These are phyloP conservation scores for Boletus huronensis DNA, from an alignment of 768 basidiomycete species.

Conservation along the genomic window DNA sequence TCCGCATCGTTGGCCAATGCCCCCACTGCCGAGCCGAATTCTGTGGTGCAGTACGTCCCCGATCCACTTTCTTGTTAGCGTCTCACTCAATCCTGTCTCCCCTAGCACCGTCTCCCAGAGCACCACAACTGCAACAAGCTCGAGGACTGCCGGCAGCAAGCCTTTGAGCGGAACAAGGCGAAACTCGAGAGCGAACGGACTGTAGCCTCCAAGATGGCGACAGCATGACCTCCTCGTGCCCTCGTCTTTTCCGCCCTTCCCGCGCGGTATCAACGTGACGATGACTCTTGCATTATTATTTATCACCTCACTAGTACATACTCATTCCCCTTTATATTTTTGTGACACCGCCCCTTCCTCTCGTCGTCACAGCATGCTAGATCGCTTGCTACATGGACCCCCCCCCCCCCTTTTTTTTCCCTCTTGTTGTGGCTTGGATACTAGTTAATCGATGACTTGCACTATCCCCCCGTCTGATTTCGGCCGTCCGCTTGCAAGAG, in stretches of 20 bases:
- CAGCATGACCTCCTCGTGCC: constrained; percentile 44
- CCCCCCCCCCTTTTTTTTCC: neutral
- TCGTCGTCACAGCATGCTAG: constrained; percentile 11
- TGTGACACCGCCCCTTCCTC: constrained; percentile 4
- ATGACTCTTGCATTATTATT: constrained; percentile 25
- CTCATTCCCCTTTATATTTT: constrained; percentile 4
- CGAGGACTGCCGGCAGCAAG: constrained; percentile 81
- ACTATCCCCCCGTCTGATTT: neutral
- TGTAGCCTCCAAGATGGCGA: constrained; percentile 81
- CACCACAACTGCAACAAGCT: constrained; percentile 83
- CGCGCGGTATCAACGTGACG: constrained; percentile 20
- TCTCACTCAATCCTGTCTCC: constrained; percentile 15
- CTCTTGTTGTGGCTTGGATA: constrained; percentile 16
- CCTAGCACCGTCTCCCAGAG: constrained; percentile 83
- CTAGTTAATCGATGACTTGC: constrained; percentile 14
- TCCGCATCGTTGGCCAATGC: constrained; percentile 84
- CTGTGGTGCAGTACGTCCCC: constrained; percentile 63
- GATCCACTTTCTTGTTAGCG: neutral
- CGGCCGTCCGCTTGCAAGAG: neutral
- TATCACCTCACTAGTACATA: constrained; percentile 25
- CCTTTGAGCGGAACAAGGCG: constrained; percentile 83
- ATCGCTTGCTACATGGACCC: constrained; percentile 12
- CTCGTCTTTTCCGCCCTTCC: constrained; percentile 10
- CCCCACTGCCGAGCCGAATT: constrained; percentile 76
- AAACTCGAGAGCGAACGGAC: constrained; percentile 88